Conservation (phyloP, 2,329 filamentous ascomycete genomes). For the Ascochyta viciae-villosae region DNA sequence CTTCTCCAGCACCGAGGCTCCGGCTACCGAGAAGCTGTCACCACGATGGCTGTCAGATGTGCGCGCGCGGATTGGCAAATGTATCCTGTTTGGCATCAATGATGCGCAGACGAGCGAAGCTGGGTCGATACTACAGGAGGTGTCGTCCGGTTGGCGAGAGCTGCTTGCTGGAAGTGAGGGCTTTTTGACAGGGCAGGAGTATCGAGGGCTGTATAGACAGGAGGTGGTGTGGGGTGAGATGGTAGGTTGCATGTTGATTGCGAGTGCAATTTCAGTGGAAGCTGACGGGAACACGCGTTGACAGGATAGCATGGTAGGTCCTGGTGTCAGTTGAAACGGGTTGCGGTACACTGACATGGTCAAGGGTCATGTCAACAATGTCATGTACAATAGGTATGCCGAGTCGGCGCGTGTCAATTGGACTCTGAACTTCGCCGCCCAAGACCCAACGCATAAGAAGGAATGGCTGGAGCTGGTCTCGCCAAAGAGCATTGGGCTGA, state of each 20-base stretch:
- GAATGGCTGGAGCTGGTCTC: constrained; percentile 75
- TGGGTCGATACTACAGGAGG: constrained; percentile 63
- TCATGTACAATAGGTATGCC: constrained; percentile 82
- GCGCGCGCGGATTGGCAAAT: constrained; percentile 73
- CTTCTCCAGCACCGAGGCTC: constrained; percentile 16
- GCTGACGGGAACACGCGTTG: constrained; percentile 8
- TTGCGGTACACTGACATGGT: constrained; percentile 25
- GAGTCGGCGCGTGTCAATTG: constrained; percentile 83
- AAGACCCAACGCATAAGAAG: constrained; percentile 66
- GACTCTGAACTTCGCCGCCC: constrained; percentile 71
- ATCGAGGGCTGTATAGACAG: constrained; percentile 69
- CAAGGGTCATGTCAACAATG: constrained; percentile 83
- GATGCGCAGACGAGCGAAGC: constrained; percentile 64
- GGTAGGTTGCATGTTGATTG: constrained; percentile 57
- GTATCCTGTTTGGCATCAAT: constrained; percentile 75
- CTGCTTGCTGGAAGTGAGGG: constrained; percentile 77
- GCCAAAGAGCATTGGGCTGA: constrained; percentile 72
- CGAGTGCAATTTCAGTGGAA: background rate
- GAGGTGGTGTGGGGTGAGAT: constrained; percentile 85
- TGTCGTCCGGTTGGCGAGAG: constrained; percentile 73
- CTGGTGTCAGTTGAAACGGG: background rate
- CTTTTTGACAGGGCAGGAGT: constrained; percentile 69
- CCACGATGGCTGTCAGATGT: constrained; percentile 75
- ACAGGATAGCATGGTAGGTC: constrained; percentile 61
- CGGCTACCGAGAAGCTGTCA: constrained; percentile 46